These are phyloP conservation scores for Boletus pseudopeckii DNA, from an alignment of 768 basidiomycete genomes.

Conservation along the genomic window DNA sequence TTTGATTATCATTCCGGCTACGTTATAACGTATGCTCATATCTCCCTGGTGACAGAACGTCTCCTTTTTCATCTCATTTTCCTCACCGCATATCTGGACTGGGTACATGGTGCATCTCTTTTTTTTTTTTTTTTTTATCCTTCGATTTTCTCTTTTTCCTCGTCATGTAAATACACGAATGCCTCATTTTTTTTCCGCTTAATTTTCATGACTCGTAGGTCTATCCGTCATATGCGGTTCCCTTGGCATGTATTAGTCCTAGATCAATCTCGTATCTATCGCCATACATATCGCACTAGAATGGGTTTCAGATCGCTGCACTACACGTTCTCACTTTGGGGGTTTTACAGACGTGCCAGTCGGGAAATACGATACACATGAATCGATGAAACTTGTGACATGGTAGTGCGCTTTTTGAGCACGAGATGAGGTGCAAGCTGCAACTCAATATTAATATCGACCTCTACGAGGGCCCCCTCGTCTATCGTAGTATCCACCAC, in stretches of 20 bases:
- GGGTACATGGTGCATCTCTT: neutral
- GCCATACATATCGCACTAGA: conserved; percentile 11
- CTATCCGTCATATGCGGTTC: neutral
- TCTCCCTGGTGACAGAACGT: neutral
- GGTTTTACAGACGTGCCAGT: neutral
- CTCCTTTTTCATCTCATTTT: neutral
- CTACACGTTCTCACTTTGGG: neutral
- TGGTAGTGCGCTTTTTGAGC: neutral
- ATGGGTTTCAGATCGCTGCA: neutral
- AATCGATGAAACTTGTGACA: neutral
- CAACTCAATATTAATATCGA: conserved; percentile 13
- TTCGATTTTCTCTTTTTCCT: neutral
- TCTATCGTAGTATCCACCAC: conserved; percentile 33
- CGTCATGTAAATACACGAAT: conserved; percentile 13
- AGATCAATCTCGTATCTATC: conserved; percentile 7
- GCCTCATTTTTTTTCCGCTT: neutral
- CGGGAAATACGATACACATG: neutral
- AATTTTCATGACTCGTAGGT: neutral
- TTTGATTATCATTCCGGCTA: neutral
- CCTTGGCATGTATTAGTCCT: neutral
- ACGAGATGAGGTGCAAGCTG: neutral
- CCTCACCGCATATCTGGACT: neutral
- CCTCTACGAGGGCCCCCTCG: conserved; percentile 26
- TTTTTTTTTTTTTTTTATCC: neutral
- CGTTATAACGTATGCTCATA: neutral